phyloP scores from a whole-genome alignment of 2,329 filamentous ascomycete genomes.

The Fusarium tuaranense region DNA sequence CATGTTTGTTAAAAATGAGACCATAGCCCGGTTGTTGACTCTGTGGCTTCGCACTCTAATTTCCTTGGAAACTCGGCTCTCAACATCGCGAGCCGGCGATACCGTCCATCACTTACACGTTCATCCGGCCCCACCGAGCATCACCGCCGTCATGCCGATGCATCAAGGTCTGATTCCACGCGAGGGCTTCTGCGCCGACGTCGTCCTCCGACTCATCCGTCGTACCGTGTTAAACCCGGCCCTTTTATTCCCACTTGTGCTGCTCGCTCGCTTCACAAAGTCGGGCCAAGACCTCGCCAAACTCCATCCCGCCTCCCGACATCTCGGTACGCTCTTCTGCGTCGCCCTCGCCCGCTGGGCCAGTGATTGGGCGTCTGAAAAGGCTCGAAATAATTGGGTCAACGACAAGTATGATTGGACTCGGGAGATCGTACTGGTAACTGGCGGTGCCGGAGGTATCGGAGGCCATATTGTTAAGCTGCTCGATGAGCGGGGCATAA shows the following conservation, averaged over 20 bases:
- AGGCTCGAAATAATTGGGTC: conserved; percentile 51
- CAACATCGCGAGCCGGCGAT: not conserved
- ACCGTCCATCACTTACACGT: conserved; percentile 6
- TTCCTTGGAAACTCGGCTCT: not conserved
- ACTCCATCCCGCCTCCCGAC: conserved; percentile 64
- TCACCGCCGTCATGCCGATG: conserved; percentile 49
- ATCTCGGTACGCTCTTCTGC: conserved; percentile 55
- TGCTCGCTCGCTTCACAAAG: conserved; percentile 73
- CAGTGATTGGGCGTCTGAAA: conserved; percentile 49
- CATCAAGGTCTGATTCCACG: conserved; percentile 66
- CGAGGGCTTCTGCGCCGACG: conserved; percentile 71
- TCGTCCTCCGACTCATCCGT: conserved; percentile 67
- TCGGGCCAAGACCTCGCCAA: conserved; percentile 67
- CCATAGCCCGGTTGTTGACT: not conserved
- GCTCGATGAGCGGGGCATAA: conserved; percentile 73
- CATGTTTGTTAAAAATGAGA: not conserved
- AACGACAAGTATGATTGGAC: conserved; percentile 70
- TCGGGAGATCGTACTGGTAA: conserved; percentile 78
- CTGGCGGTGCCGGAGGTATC: conserved; percentile 81
- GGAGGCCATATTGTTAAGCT: conserved; percentile 73
- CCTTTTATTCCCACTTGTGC: conserved; percentile 71
- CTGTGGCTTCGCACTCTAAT: not conserved
- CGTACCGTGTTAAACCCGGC: conserved; percentile 73
- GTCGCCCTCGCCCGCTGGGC: conserved; percentile 44
- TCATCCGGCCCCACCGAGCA: not conserved